A percentile compares a stretch with the other conserved stretches of the same genome.
phyloP scores from a whole-genome alignment of 2,329 filamentous ascomycete genomes.

The Aspergillus japonicus region DNA sequence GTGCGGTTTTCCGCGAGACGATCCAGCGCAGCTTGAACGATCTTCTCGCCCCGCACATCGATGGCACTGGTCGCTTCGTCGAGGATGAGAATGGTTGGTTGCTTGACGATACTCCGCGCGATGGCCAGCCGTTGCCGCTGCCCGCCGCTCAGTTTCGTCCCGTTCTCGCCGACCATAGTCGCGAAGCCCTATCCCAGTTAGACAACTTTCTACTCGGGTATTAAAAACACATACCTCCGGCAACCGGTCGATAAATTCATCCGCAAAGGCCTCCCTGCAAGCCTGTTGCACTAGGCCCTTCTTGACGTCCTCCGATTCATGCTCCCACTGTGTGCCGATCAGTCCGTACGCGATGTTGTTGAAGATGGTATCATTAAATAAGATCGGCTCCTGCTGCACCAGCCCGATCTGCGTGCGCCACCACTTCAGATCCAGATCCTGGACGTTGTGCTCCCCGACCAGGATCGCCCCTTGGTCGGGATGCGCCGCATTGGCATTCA shows the following conservation, averaged over 20 bases:
- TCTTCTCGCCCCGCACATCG: conserved; percentile 54
- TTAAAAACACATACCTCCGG: conserved; percentile 38
- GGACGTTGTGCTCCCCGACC: conserved; percentile 55
- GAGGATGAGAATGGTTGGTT: conserved; percentile 66
- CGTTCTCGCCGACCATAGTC: conserved; percentile 72
- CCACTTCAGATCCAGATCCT: conserved; percentile 61
- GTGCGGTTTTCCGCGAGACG: conserved; percentile 61
- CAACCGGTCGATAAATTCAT: conserved; percentile 66
- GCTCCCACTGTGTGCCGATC: conserved; percentile 36
- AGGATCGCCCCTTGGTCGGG: conserved; percentile 48
- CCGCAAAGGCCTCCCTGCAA: conserved; percentile 66
- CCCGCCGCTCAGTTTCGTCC: conserved; percentile 77
- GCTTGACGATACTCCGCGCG: conserved; percentile 66
- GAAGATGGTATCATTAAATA: conserved; percentile 66
- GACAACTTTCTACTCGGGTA: not conserved
- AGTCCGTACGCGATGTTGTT: conserved; percentile 63
- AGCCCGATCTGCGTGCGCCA: conserved; percentile 60
- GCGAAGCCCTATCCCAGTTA: conserved; percentile 58
- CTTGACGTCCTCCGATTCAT: conserved; percentile 35
- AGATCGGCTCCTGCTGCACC: conserved; percentile 67
- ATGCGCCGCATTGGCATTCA: conserved; percentile 11
- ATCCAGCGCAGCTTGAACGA: conserved; percentile 56
- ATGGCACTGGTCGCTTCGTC: conserved; percentile 75
- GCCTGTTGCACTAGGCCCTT: conserved; percentile 59
- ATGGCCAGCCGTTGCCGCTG: conserved; percentile 82